These are phyloP conservation scores for Penstemon eatonii DNA, from an alignment of 257 asterid genomes.

Conservation along the genomic window DNA sequence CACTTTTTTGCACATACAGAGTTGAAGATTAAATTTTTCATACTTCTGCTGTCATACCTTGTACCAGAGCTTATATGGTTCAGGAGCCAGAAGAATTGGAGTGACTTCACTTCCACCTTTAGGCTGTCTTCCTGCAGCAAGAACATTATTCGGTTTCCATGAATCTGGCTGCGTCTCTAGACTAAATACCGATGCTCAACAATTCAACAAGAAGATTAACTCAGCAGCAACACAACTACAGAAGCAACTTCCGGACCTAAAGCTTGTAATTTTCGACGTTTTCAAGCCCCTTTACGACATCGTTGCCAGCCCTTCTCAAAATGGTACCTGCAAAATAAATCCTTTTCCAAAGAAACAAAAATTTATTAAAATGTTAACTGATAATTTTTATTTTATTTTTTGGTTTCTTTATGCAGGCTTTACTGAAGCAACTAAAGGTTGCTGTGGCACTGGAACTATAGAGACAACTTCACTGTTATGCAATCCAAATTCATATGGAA, in stretches of 20 bases:
- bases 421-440: constrained; percentile 67
- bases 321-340: constrained; percentile 38
- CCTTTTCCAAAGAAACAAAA: no score
- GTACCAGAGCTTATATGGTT: constrained; percentile 59
- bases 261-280: constrained; percentile 72
- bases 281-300: constrained; percentile 75
- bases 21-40: neutral
- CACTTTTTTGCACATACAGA: neutral
- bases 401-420: constrained; percentile 50
- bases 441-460: constrained; percentile 88
- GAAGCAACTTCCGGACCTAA: constrained; percentile 68
- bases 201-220: constrained; percentile 70
- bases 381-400: neutral
- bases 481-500: constrained; percentile 71
- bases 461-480: constrained; percentile 76
- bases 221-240: constrained; percentile 64
- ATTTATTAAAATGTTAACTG: neutral
- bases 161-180: constrained; percentile 70
- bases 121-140: constrained; percentile 84
- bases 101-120: constrained; percentile 92
- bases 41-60: neutral
- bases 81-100: constrained; percentile 90
- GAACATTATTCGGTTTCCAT: constrained; percentile 76
- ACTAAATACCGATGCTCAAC: constrained; percentile 72
- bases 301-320: constrained; percentile 52